These are phyloP conservation scores for Usnea hakonensis DNA, from an alignment of 495 filamentous ascomycete genomes.

Conservation along the genomic window DNA sequence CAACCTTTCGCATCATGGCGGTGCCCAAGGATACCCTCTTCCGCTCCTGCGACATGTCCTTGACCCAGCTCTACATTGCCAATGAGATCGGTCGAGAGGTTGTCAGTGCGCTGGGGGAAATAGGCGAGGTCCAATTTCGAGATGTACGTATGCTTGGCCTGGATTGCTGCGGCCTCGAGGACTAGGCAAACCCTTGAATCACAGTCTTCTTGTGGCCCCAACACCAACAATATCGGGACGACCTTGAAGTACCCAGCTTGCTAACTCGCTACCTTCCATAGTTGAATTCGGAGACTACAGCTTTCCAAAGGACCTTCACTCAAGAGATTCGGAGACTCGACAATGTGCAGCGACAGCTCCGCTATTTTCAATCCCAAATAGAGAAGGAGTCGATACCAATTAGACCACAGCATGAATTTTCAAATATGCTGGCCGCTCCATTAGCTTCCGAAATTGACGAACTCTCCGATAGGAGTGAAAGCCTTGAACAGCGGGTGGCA, in stretches of 20 bases:
- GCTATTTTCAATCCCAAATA: constrained; percentile 92
- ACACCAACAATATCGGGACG: not conserved
- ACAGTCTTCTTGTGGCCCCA: not conserved
- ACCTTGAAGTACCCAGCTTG: not conserved
- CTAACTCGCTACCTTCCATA: constrained; percentile 31
- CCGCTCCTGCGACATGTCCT: constrained; percentile 99
- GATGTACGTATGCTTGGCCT: constrained; percentile 58
- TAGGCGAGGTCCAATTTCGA: constrained; percentile 91
- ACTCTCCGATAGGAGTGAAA: constrained; percentile 82
- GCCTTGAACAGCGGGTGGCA: constrained; percentile 81
- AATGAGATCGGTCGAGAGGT: constrained; percentile 98
- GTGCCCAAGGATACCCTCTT: constrained; percentile 80
- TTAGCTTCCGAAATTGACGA: constrained; percentile 92
- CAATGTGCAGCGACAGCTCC: constrained; percentile 95
- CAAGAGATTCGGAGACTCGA: constrained; percentile 94
- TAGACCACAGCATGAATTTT: constrained; percentile 75
- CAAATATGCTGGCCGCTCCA: constrained; percentile 74
- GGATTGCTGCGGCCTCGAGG: not conserved
- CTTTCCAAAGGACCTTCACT: constrained; percentile 95
- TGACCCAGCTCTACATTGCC: constrained; percentile 98
- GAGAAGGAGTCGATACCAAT: constrained; percentile 81
- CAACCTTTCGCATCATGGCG: constrained; percentile 34
- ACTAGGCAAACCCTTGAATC: not conserved
- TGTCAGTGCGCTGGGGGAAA: constrained; percentile 89
- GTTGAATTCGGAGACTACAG: constrained; percentile 86